Evolutionary conservation across 176 grass and related monocot genomes (phyloP).

Genomic region (Aegilops umbellulata): DNA sequence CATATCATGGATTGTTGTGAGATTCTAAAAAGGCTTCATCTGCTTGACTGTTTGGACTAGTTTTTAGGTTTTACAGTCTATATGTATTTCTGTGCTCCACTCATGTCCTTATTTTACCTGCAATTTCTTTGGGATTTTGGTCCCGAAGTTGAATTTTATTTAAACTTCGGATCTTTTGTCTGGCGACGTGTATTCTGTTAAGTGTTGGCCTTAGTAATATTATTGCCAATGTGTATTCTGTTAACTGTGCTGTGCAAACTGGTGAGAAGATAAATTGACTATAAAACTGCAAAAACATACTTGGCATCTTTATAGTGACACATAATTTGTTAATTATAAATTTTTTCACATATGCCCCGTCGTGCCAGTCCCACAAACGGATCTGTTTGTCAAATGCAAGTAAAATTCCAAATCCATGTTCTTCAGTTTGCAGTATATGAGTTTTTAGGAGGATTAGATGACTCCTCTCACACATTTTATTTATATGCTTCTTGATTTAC

Average conservation of each 20-base stretch:
- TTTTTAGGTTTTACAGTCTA: neutral
- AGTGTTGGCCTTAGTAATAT: neutral
- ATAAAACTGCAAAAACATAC: neutral
- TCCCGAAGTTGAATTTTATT: neutral
- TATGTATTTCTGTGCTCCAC: neutral
- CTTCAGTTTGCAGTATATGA: constrained; percentile 5
- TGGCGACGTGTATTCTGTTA: neutral
- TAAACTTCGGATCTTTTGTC: no score
- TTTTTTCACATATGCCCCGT: neutral
- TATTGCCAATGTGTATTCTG: neutral
- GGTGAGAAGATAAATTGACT: neutral
- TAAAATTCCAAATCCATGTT: neutral
- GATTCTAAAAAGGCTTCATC: neutral
- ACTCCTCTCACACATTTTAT: neutral
- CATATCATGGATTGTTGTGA: neutral
- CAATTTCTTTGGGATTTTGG: neutral
- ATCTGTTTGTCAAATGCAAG: neutral
- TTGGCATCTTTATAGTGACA: neutral
- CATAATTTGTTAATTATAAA: neutral
- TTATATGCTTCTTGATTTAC: neutral
- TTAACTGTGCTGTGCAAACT: constrained; percentile 5
- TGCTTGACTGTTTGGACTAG: neutral
- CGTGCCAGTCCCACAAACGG: neutral
- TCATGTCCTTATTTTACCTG: neutral
- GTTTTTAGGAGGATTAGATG: neutral